Conservation (phyloP, 306 rosid genomes). For the Fagus sylvatica region DNA sequence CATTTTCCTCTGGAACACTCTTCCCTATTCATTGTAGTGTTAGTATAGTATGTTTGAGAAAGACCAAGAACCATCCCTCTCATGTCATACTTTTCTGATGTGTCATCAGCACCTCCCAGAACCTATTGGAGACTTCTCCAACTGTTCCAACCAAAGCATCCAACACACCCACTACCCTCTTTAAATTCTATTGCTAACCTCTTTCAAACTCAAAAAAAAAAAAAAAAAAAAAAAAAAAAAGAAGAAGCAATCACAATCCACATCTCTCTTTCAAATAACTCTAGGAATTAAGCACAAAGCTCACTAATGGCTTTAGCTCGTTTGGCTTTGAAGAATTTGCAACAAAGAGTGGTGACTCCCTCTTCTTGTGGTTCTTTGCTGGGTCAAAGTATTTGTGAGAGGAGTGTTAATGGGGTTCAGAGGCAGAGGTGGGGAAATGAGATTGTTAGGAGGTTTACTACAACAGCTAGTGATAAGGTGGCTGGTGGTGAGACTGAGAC, state of each 20-base stretch:
- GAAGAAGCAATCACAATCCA: too few relatives aligned
- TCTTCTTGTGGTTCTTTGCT: slow-evolving; percentile 25
- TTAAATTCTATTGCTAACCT: slow-evolving; percentile 22
- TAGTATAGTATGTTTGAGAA: slow-evolving; percentile 34
- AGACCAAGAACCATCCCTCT: slow-evolving; percentile 30
- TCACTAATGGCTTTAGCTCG: slow-evolving; percentile 68
- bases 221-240: neutral
- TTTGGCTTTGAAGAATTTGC: slow-evolving; percentile 54
- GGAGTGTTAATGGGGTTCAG: slow-evolving; percentile 13
- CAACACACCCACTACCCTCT: slow-evolving; percentile 1
- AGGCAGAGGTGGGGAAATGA: slow-evolving; percentile 31
- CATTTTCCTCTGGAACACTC: slow-evolving; percentile 39
- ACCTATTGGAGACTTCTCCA: slow-evolving; percentile 50
- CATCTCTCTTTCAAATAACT: too few relatives aligned
- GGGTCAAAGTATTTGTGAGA: slow-evolving; percentile 8
- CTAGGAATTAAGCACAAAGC: neutral
- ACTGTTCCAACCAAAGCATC: slow-evolving; percentile 26
- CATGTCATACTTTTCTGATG: neutral
- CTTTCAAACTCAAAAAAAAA: neutral
- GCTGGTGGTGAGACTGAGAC: slow-evolving; percentile 25
- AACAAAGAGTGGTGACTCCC: slow-evolving; percentile 42
- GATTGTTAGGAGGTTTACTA: slow-evolving; percentile 34
- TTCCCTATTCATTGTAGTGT: neutral
- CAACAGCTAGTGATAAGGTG: slow-evolving; percentile 37
- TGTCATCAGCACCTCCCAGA: slow-evolving; percentile 29